Base-by-base conservation (phyloP, 169 alveolate genomes). In the Plasmodium gaboni region DNA sequence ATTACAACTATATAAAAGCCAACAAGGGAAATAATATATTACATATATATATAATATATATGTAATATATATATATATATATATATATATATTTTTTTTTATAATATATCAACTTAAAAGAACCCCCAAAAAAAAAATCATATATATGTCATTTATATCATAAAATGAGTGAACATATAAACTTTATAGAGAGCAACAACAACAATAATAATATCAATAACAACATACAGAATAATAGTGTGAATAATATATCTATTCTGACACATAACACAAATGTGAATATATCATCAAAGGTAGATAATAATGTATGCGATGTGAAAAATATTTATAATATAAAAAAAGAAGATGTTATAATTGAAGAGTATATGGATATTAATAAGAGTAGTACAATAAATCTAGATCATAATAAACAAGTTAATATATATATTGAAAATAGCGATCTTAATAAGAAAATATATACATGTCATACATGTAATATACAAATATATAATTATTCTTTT, bases 381-480 rank as follows among this genome's bases (percentile, higher is more conserved):
- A 78, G 65, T 44, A 46, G 80, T 8, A 42, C 80, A 19, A 78
- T 78, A 7, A 65, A 78, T 44, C 24, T 78, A 22, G 60, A 59
- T 32, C 17, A 78, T 38, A 78, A 78, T 24, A 78, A 78, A 19
- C 89, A 78, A 78, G 89, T 78, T 12, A 78, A 78, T 78, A 59
- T 78, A 57, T 59, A 69, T 53, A 83, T 83, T 42, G 83, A 83
- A 48, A 70, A 70, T 44, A 83, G 91, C 1, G 74, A 83, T 48
- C 55, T 69, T 50, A 83, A 83, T 69, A 67, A 83, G 42, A 80
- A 80, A 60, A 59, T 46, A 3, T 83, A 83, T 44, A 83, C 67
- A 26, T 83, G 91, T 60, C 60, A 85, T 19, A 85, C 91, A 13
- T 85, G 91, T 64, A 85, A 85, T 59, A 85, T 85, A 69, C 91